phyloP scores from a whole-genome alignment of 352 stramenopile species.

The Phytopythium boreale region DNA sequence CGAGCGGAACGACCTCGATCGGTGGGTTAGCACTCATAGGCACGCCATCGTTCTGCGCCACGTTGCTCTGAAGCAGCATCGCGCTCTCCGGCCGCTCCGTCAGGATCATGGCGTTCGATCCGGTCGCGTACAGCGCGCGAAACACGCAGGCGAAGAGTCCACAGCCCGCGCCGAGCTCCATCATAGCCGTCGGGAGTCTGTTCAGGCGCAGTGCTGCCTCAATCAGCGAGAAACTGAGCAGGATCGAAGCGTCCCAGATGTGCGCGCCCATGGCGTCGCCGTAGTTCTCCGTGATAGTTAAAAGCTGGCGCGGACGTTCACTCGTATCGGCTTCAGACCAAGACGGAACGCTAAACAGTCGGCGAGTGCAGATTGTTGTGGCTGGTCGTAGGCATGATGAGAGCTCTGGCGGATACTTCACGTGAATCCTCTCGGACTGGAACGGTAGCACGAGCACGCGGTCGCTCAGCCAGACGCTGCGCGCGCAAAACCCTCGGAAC shows the following conservation, averaged over 20 bases:
- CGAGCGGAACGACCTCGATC: constrained; percentile 14
- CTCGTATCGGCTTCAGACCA: not conserved
- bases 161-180: constrained; percentile 50
- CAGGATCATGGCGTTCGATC: constrained; percentile 14
- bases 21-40: not conserved
- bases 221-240: constrained; percentile 39
- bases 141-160: constrained; percentile 43
- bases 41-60: constrained; percentile 4
- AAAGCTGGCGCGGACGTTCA: not conserved
- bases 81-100: constrained; percentile 39
- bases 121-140: not conserved
- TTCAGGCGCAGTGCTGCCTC: not conserved
- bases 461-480: constrained; percentile 24
- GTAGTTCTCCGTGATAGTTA: constrained; percentile 59
- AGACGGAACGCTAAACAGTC: not conserved
- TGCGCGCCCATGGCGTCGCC: constrained; percentile 63
- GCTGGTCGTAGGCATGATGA: not conserved
- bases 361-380: not conserved
- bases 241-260: constrained; percentile 64
- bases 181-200: constrained; percentile 4
- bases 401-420: not conserved
- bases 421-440: constrained; percentile 19
- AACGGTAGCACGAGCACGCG: constrained; percentile 38
- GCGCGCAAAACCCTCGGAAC: constrained; percentile 34
- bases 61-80: constrained; percentile 23